phyloP scores from a whole-genome alignment of 371 early-diverging fungal species.

The Apophysomyces trapeziformis region DNA sequence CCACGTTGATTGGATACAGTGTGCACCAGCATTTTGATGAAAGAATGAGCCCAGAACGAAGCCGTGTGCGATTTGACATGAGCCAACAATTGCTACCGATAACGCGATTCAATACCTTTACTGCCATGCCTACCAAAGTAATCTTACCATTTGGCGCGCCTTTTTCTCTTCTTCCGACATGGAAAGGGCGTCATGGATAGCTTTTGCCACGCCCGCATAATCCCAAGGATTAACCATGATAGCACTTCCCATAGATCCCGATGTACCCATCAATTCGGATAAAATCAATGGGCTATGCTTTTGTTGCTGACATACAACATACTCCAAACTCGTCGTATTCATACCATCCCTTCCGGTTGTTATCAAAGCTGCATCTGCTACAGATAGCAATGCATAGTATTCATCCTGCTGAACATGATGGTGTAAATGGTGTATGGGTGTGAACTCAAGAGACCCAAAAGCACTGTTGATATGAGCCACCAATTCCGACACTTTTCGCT shows the following conservation, averaged over 20 bases:
- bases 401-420: conserved; percentile 94
- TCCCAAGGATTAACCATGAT: conserved; percentile 99
- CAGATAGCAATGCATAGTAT: conserved; percentile 92
- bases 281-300: conserved; percentile 92
- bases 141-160: conserved; percentile 71
- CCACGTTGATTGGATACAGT: conserved; percentile 59
- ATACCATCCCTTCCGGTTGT: conserved; percentile 99
- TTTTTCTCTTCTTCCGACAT: conserved; percentile 83
- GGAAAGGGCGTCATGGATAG: conserved; percentile 88
- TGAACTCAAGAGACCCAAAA: conserved; percentile 94
- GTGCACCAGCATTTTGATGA: conserved; percentile 66
- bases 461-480: conserved; percentile 94
- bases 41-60: conserved; percentile 89
- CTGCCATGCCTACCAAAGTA: neutral
- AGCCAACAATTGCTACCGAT: conserved; percentile 73
- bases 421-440: conserved; percentile 95
- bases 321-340: conserved; percentile 99
- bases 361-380: conserved; percentile 95
- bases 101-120: too few species aligned
- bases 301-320: conserved; percentile 95
- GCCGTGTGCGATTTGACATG: conserved; percentile 93
- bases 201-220: conserved; percentile 89
- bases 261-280: conserved; percentile 97
- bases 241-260: conserved; percentile 89
- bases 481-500: conserved; percentile 85